Evolutionary conservation across 345 rosid genomes (phyloP), one percentile per base, ranked within the genome.

Genomic region (Brassica juncea): DNA sequence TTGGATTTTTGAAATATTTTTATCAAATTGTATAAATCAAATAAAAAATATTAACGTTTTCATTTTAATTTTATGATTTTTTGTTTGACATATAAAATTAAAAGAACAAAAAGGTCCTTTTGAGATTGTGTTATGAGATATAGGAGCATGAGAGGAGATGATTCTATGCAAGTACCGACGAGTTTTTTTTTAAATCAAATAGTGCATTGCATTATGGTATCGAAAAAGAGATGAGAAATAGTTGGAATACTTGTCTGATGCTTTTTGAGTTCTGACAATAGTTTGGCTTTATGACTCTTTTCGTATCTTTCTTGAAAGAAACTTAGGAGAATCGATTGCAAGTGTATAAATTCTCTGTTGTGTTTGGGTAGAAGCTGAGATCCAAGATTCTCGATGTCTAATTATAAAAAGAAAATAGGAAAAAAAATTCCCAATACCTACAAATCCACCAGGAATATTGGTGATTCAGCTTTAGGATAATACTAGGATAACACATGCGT

Each of bases 361-460:
- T 60, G 11, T 27, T 25, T 25, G 14, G 39, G 8, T 57, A 55
- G 39, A 72, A 72, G 63, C 42, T 66, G n/a, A 21, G 74, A 67
- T 79, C 10, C 73, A 68, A 80, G 71, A 68, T 68, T 73, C 78
- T 35, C 44, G 37, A 42, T 27, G 64, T 34, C 75, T 27, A 74
- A 4, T 59, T 27, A 23, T 11, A 60, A 23, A 34, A 59, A 59
- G 4, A 25, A 59, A 23, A 23, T 0, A 8, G 9, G 23, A 67
- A 23, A 1, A 8, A 8, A 57, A 58, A 61, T 68, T 73, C 74
- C 39, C 30, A 62, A 31, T 34, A 80, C 75, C 79, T 5, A 74
- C 75, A 80, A 80, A 68, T 68, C 75, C 82, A 80, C 82, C 34
- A 63, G 19, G 60, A 68, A 68, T 79, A 79, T 61, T 66, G n/a